Evolutionary conservation across 2,329 filamentous ascomycete species (phyloP), one percentile per base, ranked within the genome.

Genomic region (Dactylella cylindrospora): DNA sequence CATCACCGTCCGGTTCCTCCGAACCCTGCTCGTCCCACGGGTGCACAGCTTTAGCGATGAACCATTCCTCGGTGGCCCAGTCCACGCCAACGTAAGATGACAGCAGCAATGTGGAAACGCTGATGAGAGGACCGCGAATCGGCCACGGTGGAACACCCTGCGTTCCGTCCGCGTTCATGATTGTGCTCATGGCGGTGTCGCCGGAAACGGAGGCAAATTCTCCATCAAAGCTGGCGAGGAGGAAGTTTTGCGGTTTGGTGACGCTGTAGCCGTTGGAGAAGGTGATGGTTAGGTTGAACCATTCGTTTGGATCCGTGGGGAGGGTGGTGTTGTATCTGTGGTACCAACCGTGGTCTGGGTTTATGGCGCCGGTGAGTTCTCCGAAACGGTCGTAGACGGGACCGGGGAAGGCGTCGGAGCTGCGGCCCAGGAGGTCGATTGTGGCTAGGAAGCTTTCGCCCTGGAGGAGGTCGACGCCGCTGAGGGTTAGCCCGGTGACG

Each of bases 1-100:
- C 26, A 25, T 5, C 47, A 15, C 12, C 22, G 2, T 25, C 20
- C 22, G n/a, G 23, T 25, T 12, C 8, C 10, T 13, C 22, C 23
- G 12, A 12, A 15, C 3, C 12, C 23, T 23, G 10, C 17, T 5
- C 43, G 5, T 25, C 26, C 36, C 23, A 45, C 22, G 39, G 39
- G 20, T 38, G 31, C 10, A 45, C 39, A 8, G 31, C 32, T 41
- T 35, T 32, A 10, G 51, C 40, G 32, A 15, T 17, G 45, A 45
- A 60, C 45, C 45, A 51, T 22, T 60, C 54, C 25, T 28, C 45
- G 13, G 54, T 40, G 35, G 36, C 29, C 4, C 51, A 28, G 22
- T 60, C 39, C n/a, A 51, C 45, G 10, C 54, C 54, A 13, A 60
- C 35, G 40, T 60, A 51, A 3, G 51, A 55, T 7, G 19, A 28